Evolutionary conservation across 495 filamentous ascomycete genomes (phyloP).

Genomic region (Aspergillus biplanus): DNA sequence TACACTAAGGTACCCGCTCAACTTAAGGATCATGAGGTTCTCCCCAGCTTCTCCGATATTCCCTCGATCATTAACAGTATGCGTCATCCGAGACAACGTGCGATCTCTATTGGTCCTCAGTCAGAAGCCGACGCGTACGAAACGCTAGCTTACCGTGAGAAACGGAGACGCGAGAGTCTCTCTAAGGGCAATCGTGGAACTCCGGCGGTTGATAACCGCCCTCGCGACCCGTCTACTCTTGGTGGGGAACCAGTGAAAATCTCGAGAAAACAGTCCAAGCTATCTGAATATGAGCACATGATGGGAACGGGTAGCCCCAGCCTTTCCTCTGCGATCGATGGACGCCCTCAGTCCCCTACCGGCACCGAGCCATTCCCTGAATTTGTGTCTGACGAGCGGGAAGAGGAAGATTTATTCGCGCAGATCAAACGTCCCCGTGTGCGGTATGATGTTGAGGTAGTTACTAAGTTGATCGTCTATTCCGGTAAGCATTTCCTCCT

Average conservation of each 20-base stretch:
- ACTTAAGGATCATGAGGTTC: constrained; percentile 79
- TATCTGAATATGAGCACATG: constrained; percentile 69
- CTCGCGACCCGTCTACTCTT: constrained; percentile 16
- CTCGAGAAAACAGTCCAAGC: constrained; percentile 41
- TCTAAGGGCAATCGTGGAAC: constrained; percentile 36
- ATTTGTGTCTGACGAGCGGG: constrained; percentile 44
- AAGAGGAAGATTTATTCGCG: constrained; percentile 83
- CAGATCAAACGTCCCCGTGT: constrained; percentile 85
- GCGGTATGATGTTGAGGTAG: constrained; percentile 94
- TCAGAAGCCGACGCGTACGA: constrained; percentile 96
- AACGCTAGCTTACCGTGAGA: constrained; percentile 88
- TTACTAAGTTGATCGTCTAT: constrained; percentile 96
- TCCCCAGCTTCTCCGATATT: constrained; percentile 83
- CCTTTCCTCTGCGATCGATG: constrained; percentile 32
- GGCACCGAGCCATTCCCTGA: constrained; percentile 38
- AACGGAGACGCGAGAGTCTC: constrained; percentile 75
- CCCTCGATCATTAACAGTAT: constrained; percentile 78
- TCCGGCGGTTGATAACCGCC: constrained; percentile 26
- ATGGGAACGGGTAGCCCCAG: constrained; percentile 61
- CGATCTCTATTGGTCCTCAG: constrained; percentile 90
- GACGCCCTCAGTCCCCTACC: constrained; percentile 20
- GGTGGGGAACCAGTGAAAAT: constrained; percentile 18
- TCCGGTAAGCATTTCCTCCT: constrained; percentile 63
- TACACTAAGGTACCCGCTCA: constrained; percentile 83
- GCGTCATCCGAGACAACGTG: constrained; percentile 75